phyloP scores from a whole-genome alignment of 2,329 filamentous ascomycete genomes.

The Chaetomiaceae sp. region DNA sequence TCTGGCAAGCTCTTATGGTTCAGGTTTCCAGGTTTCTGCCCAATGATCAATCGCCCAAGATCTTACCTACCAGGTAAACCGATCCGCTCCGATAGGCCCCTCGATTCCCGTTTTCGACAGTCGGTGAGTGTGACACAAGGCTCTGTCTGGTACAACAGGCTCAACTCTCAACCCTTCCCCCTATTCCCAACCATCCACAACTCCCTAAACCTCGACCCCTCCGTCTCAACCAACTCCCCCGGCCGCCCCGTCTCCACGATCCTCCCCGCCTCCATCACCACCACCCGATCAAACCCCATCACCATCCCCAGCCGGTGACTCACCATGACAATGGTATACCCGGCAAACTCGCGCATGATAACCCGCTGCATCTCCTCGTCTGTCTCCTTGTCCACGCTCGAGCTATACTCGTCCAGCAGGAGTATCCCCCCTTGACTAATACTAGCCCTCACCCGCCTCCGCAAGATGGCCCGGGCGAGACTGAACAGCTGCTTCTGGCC shows the following conservation, averaged over 20 bases:
- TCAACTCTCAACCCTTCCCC: background rate
- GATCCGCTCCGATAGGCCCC: too few relatives aligned
- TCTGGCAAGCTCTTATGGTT: too few relatives aligned
- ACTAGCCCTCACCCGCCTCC: constrained; percentile 26
- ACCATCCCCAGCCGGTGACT: constrained; percentile 47
- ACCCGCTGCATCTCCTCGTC: constrained; percentile 40
- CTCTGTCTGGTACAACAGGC: too few relatives aligned
- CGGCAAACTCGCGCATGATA: constrained; percentile 37
- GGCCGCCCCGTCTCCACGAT: constrained; percentile 39
- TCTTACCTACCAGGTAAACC: too few relatives aligned
- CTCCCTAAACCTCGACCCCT: constrained; percentile 23
- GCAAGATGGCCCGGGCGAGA: constrained; percentile 55
- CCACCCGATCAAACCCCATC: constrained; percentile 48
- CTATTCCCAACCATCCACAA: constrained; percentile 23
- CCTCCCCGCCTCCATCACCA: constrained; percentile 46
- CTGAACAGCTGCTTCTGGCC: constrained; percentile 63
- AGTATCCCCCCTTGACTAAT: constrained; percentile 28
- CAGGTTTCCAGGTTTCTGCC: too few relatives aligned
- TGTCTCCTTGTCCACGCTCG: constrained; percentile 39
- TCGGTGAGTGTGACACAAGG: too few relatives aligned
- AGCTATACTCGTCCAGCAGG: constrained; percentile 42
- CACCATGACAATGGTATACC: constrained; percentile 51
- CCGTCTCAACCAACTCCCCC: constrained; percentile 17
- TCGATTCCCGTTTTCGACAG: too few relatives aligned
- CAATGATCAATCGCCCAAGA: too few relatives aligned